Percentiles rank a stretch among this genome's conserved stretches.
Conservation (phyloP, 371 early-diverging fungal genomes). For the Mucor plumbeus region DNA sequence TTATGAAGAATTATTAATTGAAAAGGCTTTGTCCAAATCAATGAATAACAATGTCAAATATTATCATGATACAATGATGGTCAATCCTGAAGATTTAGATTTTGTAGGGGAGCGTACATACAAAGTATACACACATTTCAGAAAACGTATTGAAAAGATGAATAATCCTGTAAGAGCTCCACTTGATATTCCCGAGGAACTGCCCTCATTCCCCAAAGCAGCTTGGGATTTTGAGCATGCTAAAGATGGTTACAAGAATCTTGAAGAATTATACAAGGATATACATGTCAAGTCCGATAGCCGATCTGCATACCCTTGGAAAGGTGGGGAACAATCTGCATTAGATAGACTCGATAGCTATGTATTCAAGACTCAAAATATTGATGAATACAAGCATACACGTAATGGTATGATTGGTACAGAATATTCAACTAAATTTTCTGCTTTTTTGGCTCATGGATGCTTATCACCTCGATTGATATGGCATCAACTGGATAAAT, state of each 20-base stretch:
- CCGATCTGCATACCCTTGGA: slow-evolving; percentile 44
- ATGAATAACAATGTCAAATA: slow-evolving; percentile 8
- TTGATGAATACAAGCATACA: slow-evolving; percentile 46
- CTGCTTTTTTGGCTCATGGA: slow-evolving; percentile 42
- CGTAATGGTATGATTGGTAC: slow-evolving; percentile 52
- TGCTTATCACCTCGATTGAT: slow-evolving; percentile 39
- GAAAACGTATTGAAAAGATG: slow-evolving; percentile 38
- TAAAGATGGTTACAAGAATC: neutral
- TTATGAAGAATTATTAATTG: slow-evolving; percentile 34
- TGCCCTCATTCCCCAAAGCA: slow-evolving; percentile 24
- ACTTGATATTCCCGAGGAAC: slow-evolving; percentile 18
- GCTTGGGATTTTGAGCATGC: slow-evolving; percentile 12
- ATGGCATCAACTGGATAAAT: slow-evolving; percentile 26
- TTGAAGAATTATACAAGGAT: slow-evolving; percentile 20
- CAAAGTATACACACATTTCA: slow-evolving; percentile 41
- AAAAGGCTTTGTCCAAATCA: slow-evolving; percentile 25
- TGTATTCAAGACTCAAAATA: slow-evolving; percentile 27
- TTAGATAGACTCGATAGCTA: slow-evolving; percentile 38
- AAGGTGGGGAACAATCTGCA: slow-evolving; percentile 45
- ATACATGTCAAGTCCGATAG: slow-evolving; percentile 19
- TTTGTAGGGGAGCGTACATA: slow-evolving; percentile 29
- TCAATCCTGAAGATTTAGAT: slow-evolving; percentile 34
- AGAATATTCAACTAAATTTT: slow-evolving; percentile 44
- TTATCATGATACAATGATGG: slow-evolving; percentile 27
- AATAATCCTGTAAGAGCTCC: slow-evolving; percentile 20